Evolutionary conservation across 2,329 filamentous ascomycete genomes (phyloP).

Genomic region (Didymella exigua): DNA sequence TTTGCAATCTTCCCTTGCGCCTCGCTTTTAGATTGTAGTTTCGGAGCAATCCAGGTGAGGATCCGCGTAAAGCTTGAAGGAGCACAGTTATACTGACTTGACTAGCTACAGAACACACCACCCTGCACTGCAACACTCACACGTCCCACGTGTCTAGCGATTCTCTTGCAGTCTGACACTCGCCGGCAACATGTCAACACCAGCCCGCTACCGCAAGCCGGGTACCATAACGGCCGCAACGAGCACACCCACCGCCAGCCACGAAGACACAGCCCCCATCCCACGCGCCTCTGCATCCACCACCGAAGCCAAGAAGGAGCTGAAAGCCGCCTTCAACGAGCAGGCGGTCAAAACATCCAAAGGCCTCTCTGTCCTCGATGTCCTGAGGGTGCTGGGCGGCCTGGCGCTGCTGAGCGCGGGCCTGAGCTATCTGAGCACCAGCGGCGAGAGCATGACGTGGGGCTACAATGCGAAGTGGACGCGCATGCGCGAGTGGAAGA

Average conservation of each 20-base stretch:
- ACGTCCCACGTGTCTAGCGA: background rate
- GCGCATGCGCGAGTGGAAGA: conserved; percentile 43
- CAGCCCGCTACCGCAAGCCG: conserved; percentile 32
- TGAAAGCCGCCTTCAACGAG: conserved; percentile 32
- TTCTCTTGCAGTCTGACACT: background rate
- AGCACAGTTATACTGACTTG: background rate
- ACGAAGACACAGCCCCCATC: background rate
- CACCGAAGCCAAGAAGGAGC: conserved; percentile 32
- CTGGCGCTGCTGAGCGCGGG: conserved; percentile 69
- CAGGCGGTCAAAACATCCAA: conserved; percentile 29
- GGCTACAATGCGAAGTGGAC: conserved; percentile 49
- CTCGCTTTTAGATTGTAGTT: background rate
- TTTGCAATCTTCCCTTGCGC: background rate
- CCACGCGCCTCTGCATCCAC: conserved; percentile 17
- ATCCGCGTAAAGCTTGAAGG: background rate
- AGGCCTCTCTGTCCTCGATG: conserved; percentile 59
- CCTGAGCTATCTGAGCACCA: conserved; percentile 77
- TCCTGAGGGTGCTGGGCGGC: conserved; percentile 71
- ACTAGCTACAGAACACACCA: background rate
- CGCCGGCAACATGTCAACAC: conserved; percentile 23
- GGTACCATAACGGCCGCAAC: conserved; percentile 15
- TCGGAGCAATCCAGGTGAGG: background rate
- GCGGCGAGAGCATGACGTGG: conserved; percentile 60
- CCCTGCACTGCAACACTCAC: background rate
- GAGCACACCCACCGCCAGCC: background rate